Percentiles rank a stretch among this genome's conserved stretches.
phyloP scores from a whole-genome alignment of 2,329 filamentous ascomycete genomes.

The Colletotrichum limetticola region DNA sequence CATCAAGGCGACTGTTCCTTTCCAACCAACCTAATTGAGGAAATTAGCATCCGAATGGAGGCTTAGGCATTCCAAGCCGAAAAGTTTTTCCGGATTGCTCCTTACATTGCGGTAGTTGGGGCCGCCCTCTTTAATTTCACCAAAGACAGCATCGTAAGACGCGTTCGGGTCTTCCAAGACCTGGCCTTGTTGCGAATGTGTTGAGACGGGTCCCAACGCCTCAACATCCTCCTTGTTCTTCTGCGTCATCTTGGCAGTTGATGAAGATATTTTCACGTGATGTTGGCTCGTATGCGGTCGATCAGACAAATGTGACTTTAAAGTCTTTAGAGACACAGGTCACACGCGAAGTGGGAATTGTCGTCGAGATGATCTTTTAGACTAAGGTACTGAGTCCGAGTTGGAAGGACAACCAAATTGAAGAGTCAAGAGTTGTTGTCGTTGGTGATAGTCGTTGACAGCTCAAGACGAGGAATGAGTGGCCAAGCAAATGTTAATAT shows the following conservation, averaged over 20 bases:
- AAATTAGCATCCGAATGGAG: neutral
- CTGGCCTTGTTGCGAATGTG: slow-evolving; percentile 20
- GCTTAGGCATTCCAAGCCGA: slow-evolving; percentile 18
- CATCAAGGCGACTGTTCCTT: slow-evolving; percentile 55
- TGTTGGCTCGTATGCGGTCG: neutral
- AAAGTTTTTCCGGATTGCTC: slow-evolving; percentile 1
- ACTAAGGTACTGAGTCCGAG: neutral
- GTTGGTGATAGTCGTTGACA: neutral
- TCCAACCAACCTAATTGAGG: slow-evolving; percentile 50
- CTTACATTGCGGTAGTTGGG: slow-evolving; percentile 45
- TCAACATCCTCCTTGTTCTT: slow-evolving; percentile 30
- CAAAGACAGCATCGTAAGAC: slow-evolving; percentile 44
- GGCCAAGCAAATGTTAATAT: neutral
- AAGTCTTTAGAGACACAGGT: slow-evolving; percentile 1
- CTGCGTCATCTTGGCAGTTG: neutral
- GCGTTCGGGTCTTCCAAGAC: slow-evolving; percentile 15
- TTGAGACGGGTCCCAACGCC: slow-evolving; percentile 14
- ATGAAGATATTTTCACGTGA: neutral
- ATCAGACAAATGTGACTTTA: neutral
- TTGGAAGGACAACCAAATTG: neutral
- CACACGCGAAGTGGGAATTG: neutral
- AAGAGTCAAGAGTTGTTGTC: neutral
- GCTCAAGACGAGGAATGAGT: neutral
- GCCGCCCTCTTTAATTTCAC: slow-evolving; percentile 42
- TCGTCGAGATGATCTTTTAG: neutral